Evolutionary conservation across 2,329 filamentous ascomycete genomes (phyloP).

Genomic region (Colletotrichum musae): DNA sequence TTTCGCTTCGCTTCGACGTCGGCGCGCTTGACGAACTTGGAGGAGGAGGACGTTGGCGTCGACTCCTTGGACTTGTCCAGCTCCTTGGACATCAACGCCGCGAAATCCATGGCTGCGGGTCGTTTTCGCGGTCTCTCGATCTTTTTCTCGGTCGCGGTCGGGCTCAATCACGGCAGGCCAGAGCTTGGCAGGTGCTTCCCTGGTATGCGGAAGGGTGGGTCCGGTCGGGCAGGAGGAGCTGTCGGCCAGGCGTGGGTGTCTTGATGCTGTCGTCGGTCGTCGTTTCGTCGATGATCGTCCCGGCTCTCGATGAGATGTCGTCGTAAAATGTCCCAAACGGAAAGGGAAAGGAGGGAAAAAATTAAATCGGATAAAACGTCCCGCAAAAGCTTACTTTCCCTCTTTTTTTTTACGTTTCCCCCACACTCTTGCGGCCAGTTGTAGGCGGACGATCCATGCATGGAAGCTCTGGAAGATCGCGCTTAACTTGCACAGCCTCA

Average conservation of each 20-base stretch:
- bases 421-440: conserved; percentile 31
- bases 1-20: conserved; percentile 88
- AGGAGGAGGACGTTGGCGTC: conserved; percentile 54
- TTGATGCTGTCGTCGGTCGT: conserved; percentile 5
- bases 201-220: not conserved
- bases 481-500: conserved; percentile 42
- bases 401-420: conserved; percentile 26
- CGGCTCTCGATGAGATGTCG: conserved; percentile 31
- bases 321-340: conserved; percentile 1
- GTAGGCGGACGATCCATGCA: conserved; percentile 40
- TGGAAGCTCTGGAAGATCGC: conserved; percentile 40
- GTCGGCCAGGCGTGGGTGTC: conserved; percentile 17
- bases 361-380: conserved; percentile 34
- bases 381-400: conserved; percentile 35
- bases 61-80: conserved; percentile 83
- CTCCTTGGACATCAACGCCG: conserved; percentile 91
- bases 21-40: conserved; percentile 88
- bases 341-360: conserved; percentile 4
- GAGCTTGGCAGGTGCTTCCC: conserved; percentile 4
- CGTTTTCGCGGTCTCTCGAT: conserved; percentile 12
- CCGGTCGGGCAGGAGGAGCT: not conserved
- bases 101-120: conserved; percentile 86
- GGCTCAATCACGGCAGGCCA: not conserved
- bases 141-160: not conserved
- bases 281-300: too few relatives aligned